Evolutionary conservation across 23 red algal genomes (phyloP).

Genomic region (Chondrus crispus): DNA sequence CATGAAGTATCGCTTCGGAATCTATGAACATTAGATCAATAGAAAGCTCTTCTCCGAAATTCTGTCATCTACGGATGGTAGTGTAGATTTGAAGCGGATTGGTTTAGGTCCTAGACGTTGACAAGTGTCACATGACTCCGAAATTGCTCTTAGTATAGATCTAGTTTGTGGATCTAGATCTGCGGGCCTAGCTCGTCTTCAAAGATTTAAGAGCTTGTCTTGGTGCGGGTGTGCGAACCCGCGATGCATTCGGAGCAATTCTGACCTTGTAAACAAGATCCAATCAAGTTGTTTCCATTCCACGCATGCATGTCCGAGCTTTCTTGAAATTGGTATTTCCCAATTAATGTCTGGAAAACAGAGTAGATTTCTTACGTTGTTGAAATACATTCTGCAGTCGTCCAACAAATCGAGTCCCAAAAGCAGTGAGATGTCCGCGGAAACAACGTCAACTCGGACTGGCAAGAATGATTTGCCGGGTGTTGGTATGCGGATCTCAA

Average conservation of each 20-base stretch:
- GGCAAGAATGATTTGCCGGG: background rate
- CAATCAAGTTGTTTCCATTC: background rate
- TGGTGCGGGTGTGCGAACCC: background rate
- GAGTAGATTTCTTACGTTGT: background rate
- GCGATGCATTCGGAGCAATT: background rate
- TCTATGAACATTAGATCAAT: slow-evolving; percentile 4
- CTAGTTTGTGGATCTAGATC: background rate
- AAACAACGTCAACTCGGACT: background rate
- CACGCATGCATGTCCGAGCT: background rate
- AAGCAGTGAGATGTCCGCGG: background rate
- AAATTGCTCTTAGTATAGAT: background rate
- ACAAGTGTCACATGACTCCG: background rate
- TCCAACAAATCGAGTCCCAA: background rate
- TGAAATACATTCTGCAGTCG: background rate
- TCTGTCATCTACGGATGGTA: background rate
- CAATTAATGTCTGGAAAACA: background rate
- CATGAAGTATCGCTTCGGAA: background rate
- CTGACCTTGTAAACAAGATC: background rate
- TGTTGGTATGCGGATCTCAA: background rate
- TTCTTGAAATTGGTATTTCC: background rate
- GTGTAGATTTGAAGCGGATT: background rate
- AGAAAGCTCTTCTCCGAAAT: slow-evolving; percentile 17
- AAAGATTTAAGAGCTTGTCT: background rate
- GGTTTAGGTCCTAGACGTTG: background rate
- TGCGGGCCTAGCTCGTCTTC: background rate